These are phyloP conservation scores for Dicorynia guianensis DNA, from an alignment of 306 rosid species.

Conservation along the genomic window DNA sequence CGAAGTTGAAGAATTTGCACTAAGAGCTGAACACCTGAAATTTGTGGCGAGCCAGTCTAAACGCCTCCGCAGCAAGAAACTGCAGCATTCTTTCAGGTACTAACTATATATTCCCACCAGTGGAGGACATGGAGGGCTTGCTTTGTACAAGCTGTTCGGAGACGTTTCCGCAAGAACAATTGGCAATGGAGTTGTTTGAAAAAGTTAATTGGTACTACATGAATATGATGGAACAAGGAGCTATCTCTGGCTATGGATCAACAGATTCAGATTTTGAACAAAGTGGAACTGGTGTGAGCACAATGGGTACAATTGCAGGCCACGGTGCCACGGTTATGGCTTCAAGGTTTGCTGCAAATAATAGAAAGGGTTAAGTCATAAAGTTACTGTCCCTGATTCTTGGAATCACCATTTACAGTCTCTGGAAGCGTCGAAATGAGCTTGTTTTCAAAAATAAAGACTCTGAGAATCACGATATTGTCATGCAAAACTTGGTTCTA, in stretches of 20 bases:
- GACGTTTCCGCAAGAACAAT: slow-evolving; percentile 62
- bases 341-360: slow-evolving; percentile 76
- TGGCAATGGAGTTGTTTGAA: slow-evolving; percentile 63
- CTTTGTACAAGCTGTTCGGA: slow-evolving; percentile 85
- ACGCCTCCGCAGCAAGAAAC: slow-evolving; percentile 85
- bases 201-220: slow-evolving; percentile 59
- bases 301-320: slow-evolving; percentile 4
- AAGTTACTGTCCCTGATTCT: slow-evolving; percentile 54
- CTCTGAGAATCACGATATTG: too few relatives aligned
- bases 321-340: slow-evolving; percentile 67
- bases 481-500: too few relatives aligned
- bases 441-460: too few relatives aligned
- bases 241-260: slow-evolving; percentile 5
- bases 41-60: slow-evolving; percentile 79
- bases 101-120: slow-evolving; percentile 85
- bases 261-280: slow-evolving; percentile 19
- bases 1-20: slow-evolving; percentile 92
- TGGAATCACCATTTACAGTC: too few relatives aligned
- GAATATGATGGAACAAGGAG: slow-evolving; percentile 42
- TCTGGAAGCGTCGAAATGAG: too few relatives aligned
- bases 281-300: slow-evolving; percentile 15
- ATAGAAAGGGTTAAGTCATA: slow-evolving; percentile 58
- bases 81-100: slow-evolving; percentile 87
- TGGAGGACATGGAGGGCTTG: slow-evolving; percentile 94
- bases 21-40: slow-evolving; percentile 77